phyloP scores from a whole-genome alignment of 345 rosid genomes.

The Murraya koenigii region DNA sequence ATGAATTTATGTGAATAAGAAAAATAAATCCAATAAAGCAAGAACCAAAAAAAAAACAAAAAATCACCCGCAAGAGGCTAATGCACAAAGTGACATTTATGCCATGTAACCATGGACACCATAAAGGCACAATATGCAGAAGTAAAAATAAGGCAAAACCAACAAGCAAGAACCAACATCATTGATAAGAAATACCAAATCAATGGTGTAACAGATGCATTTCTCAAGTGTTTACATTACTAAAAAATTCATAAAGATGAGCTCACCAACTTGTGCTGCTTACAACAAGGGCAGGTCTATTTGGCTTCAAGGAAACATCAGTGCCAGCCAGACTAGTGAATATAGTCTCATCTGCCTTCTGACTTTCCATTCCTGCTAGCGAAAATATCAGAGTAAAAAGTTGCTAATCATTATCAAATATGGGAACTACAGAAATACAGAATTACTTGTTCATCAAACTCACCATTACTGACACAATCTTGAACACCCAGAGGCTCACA shows the following conservation, averaged over 20 bases:
- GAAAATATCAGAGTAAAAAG: neutral
- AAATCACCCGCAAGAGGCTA: neutral
- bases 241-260: neutral
- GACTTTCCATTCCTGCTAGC: conserved; percentile 26
- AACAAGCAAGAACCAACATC: neutral
- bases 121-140: conserved; percentile 3
- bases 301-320: conserved; percentile 49
- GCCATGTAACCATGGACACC: neutral
- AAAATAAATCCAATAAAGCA: no score
- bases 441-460: conserved; percentile 13
- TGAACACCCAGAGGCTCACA: conserved; percentile 46
- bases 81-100: neutral
- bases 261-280: conserved; percentile 99
- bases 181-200: neutral
- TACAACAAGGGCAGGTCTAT: conserved; percentile 88
- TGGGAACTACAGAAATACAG: conserved; percentile 12
- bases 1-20: neutral
- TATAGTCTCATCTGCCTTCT: conserved; percentile 46
- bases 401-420: conserved; percentile 1
- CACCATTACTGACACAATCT: conserved; percentile 72
- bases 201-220: neutral
- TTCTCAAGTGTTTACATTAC: neutral
- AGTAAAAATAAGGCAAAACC: neutral
- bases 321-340: conserved; percentile 47
- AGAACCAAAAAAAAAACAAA: no score